A percentile compares a stretch with the other conserved stretches of the same genome.
Evolutionary conservation across 257 asterid genomes (phyloP).

Genomic region (Ocimum tenuiflorum): DNA sequence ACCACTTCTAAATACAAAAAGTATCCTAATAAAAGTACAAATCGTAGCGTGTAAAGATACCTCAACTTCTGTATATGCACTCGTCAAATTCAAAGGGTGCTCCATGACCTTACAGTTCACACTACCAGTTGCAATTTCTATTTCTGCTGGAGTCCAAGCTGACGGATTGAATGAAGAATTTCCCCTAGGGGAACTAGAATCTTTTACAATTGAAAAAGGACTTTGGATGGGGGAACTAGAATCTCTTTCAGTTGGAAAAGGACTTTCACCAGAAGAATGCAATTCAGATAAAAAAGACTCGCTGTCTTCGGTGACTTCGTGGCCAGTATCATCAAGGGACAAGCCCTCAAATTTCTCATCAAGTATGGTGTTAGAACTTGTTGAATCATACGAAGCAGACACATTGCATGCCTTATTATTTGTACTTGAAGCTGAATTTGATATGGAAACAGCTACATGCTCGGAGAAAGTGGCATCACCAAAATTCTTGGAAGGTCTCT

Average conservation of each 20-base stretch:
- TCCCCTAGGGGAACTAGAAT: conserved; percentile 19
- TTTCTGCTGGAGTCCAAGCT: conserved; percentile 79
- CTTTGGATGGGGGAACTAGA: conserved; percentile 19
- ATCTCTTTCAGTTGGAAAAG: conserved; percentile 28
- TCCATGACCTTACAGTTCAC: conserved; percentile 51
- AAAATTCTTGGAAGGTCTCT: conserved; percentile 3
- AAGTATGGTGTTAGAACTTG: conserved; percentile 22
- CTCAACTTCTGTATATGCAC: conserved; percentile 74
- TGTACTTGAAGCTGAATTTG: conserved; percentile 25
- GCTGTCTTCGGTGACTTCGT: conserved; percentile 29
- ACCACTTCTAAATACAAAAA: neutral
- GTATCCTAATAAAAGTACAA: conserved; percentile 7
- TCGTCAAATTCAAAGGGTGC: conserved; percentile 68
- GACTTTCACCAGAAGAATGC: conserved; percentile 30
- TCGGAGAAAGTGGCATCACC: conserved; percentile 19
- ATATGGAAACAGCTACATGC: conserved; percentile 5
- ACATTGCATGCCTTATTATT: conserved; percentile 15
- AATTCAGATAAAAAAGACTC: conserved; percentile 41
- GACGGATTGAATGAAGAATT: conserved; percentile 34
- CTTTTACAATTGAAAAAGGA: conserved; percentile 18
- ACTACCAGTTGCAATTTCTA: conserved; percentile 69
- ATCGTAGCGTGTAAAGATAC: conserved; percentile 30
- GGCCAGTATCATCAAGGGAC: conserved; percentile 29
- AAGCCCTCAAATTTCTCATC: conserved; percentile 40
- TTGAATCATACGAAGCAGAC: conserved; percentile 18